phyloP scores from a whole-genome alignment of 2,329 filamentous ascomycete genomes.

The Coniochaeta ligniaria region DNA sequence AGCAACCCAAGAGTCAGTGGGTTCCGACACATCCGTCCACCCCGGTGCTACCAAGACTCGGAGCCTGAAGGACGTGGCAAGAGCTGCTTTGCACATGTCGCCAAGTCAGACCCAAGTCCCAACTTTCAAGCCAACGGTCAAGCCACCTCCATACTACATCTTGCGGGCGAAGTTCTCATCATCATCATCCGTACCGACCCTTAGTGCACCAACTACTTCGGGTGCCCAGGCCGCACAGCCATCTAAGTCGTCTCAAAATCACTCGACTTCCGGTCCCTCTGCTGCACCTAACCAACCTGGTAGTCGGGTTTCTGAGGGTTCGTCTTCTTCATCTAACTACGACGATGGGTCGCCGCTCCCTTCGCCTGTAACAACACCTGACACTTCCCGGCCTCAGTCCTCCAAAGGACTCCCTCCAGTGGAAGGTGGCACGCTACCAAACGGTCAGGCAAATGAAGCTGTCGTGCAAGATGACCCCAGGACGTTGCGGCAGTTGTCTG shows the following conservation, averaged over 20 bases:
- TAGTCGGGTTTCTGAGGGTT: slow-evolving; percentile 20
- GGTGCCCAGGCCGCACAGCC: background rate
- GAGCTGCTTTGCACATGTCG: slow-evolving; percentile 21
- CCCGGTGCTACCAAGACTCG: slow-evolving; percentile 15
- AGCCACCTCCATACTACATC: slow-evolving; percentile 8
- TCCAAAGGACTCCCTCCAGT: slow-evolving; percentile 18
- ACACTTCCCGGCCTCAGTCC: slow-evolving; percentile 35
- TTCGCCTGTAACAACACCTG: slow-evolving; percentile 30
- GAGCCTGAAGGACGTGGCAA: slow-evolving; percentile 27
- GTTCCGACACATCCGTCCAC: background rate
- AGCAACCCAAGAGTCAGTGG: background rate
- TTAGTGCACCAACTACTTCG: background rate
- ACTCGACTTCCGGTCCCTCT: background rate
- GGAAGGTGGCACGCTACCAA: slow-evolving; percentile 9
- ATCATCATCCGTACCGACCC: background rate
- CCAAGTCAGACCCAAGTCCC: background rate
- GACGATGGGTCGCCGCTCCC: slow-evolving; percentile 30
- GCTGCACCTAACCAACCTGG: slow-evolving; percentile 4
- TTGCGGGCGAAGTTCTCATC: slow-evolving; percentile 5
- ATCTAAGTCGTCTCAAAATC: background rate
- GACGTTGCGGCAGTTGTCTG: slow-evolving; percentile 10
- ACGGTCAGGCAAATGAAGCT: slow-evolving; percentile 1
- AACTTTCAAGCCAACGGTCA: slow-evolving; percentile 5
- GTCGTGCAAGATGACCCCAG: slow-evolving; percentile 12
- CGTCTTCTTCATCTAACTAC: slow-evolving; percentile 34